Base-by-base conservation (phyloP, 2,329 filamentous ascomycete genomes). In the Epichloe uncinata region DNA sequence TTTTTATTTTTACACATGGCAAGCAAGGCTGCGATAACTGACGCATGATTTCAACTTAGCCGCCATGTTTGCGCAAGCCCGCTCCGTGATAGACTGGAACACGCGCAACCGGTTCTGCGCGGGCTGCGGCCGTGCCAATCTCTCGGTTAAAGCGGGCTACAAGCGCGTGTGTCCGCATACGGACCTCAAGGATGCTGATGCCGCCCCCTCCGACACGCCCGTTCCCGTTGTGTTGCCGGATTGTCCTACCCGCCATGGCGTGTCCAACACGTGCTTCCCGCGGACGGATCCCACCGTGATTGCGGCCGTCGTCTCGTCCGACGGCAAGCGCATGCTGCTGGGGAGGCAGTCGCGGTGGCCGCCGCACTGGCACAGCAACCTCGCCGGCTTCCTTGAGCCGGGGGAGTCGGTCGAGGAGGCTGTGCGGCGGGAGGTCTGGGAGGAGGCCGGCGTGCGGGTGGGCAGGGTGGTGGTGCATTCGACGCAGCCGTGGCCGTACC, bases 261-360 rank as follows among this genome's bases (percentile, higher is more conserved):
- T 98, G 43, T 95, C 89, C 34, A 98, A 98, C 68, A 75, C 96
- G 48, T 84, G 78, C 61, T 97, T 96, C 73, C 91, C 91, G 3
- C 81, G 90, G 47, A 96, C 91, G 2, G 90, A 96, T 60, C 89
- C 90, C 1, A 95, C 88, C 30, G 89, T 97, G 64, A 98, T 98
- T 68, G 90, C 94, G 69, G 91, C 90, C 0, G 84, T 96, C 11
- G 79, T 97, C 34, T 94, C 85, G 48, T 74, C 82, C 47, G 87
- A 94, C 58, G 85, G 85, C 46, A 77, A 82, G 56, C 79, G 81
- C 53, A 70, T 95, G 38, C 78, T 98, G 7, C 82, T 98, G 0
- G 93, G 93, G 37, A 82, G 93, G 13, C 81, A 87, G 61, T 86
- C 85, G 67, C 78, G 87, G 48, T 98, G 84, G 77, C 93, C 93